Base-by-base conservation (phyloP, 805 yeast species). In the Nakazawaea siamensis region DNA sequence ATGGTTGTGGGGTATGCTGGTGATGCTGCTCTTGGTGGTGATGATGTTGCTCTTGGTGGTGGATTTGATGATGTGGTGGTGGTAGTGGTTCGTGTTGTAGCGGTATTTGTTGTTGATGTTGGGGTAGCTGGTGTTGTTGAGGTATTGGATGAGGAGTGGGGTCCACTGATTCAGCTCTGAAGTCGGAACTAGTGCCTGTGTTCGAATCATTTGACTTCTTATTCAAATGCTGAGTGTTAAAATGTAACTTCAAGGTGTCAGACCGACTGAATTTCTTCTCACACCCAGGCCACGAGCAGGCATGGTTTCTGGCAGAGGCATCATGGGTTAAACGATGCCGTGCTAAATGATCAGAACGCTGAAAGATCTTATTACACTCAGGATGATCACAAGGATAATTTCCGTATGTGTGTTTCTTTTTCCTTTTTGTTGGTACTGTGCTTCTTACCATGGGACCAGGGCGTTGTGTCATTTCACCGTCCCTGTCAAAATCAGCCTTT, bases 281-380 rank as follows among this genome's bases (percentile, higher is more conserved):
- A 46, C 83, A 76, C 3, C 61, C 60, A 11, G 64, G 61, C 52
- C 62, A 62, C 0, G 51, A 45, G 50, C 82, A 76, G 12, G 53
- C 57, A 47, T 62, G 68, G 11, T 66, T 67, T 29, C 62, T 66
- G 31, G 58, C 31, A 3, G 55, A 43, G 4, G 59, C 58, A 35
- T 57, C 50, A 41, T 76, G 83, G 48, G 70, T 73, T 23, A 66
- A 55, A 44, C 66, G 64, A 44, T 76, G 83, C 27, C 82, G 54
- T 2, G 74, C 58, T 9, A 76, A 51, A 50, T 76, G 82, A 47
- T 76, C 83, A 2, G 75, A 66, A 29, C 82, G 49, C 12, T 72
- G 60, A 43, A 76, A 76, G 3, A 65, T 56, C 48, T 74, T 75
- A 15, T 57, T 60, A 47, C 83, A 76, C 17, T 60, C 61, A 11